Conservation (phyloP, 345 rosid species). For the Turnera subulata region DNA sequence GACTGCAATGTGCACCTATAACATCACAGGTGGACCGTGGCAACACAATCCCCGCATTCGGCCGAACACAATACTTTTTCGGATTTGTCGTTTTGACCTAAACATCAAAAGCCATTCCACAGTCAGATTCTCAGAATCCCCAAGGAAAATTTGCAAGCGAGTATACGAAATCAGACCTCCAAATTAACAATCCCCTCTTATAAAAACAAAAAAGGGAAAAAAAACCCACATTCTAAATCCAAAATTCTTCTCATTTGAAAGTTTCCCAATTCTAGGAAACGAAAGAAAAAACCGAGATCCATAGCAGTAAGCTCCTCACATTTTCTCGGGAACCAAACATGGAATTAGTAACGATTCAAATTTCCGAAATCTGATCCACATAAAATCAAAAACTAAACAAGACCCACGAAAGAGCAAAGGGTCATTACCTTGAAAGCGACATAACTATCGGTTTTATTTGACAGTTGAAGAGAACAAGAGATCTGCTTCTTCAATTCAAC, state of each 20-base stretch:
- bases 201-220: too few relatives aligned
- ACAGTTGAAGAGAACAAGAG: slow-evolving; percentile 69
- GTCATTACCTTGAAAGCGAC: slow-evolving; percentile 73
- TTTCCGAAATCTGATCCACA: too few relatives aligned
- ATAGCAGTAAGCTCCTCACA: too few relatives aligned
- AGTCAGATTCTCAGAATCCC: not conserved
- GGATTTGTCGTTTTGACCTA: slow-evolving; percentile 88
- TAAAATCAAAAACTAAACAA: too few relatives aligned
- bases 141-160: slow-evolving; percentile 7
- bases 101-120: slow-evolving; percentile 17
- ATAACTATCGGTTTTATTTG: slow-evolving; percentile 57
- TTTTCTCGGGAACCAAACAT: too few relatives aligned
- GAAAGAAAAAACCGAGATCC: too few relatives aligned
- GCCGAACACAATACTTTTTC: slow-evolving; percentile 77
- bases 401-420: not conserved
- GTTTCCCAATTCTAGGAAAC: not conserved
- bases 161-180: not conserved
- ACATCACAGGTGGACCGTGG: slow-evolving; percentile 68
- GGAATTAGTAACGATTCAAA: too few relatives aligned
- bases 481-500: slow-evolving; percentile 91
- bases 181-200: not conserved
- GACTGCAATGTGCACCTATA: slow-evolving; percentile 34
- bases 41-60: slow-evolving; percentile 65
- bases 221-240: too few relatives aligned
- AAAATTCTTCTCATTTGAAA: too few relatives aligned